phyloP scores from a whole-genome alignment of 1,284 basidiomycete species.

The Microbotryum violaceum region DNA sequence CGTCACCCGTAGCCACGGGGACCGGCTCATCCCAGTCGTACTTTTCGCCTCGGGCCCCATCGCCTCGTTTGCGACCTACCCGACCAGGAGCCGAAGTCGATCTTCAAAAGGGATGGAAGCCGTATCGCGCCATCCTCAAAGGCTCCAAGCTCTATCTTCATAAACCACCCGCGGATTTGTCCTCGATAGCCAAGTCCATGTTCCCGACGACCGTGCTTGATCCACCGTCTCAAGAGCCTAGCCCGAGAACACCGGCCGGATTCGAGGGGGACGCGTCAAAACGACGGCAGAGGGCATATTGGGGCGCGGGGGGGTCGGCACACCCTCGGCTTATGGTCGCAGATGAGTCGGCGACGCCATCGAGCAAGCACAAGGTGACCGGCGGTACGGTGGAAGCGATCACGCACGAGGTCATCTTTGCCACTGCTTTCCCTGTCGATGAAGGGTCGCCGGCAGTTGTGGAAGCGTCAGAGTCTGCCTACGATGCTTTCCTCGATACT shows the following conservation, averaged over 20 bases:
- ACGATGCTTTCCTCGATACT: slow-evolving; percentile 57
- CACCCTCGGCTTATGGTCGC: slow-evolving; percentile 58
- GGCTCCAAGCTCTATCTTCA: slow-evolving; percentile 74
- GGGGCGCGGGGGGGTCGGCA: slow-evolving; percentile 54
- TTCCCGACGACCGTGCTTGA: slow-evolving; percentile 58
- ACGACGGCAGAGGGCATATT: slow-evolving; percentile 52
- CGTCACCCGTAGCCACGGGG: background rate
- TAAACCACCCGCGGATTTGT: slow-evolving; percentile 57
- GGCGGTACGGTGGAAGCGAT: slow-evolving; percentile 63
- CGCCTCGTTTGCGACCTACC: slow-evolving; percentile 39
- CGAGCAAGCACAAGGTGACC: slow-evolving; percentile 40
- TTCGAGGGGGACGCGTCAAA: slow-evolving; percentile 8
- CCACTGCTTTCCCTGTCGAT: slow-evolving; percentile 4
- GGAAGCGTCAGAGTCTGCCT: slow-evolving; percentile 33
- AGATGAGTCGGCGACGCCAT: slow-evolving; percentile 35
- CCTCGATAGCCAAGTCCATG: slow-evolving; percentile 52
- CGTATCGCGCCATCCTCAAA: slow-evolving; percentile 68
- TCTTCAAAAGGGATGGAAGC: slow-evolving; percentile 65
- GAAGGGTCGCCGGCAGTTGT: background rate
- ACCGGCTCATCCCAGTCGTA: background rate
- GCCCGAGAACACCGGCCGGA: background rate
- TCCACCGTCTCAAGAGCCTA: background rate
- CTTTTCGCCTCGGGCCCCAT: slow-evolving; percentile 33
- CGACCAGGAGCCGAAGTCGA: slow-evolving; percentile 29
- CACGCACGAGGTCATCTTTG: slow-evolving; percentile 65